A percentile compares a stretch with the other conserved stretches of the same genome.
Conservation (phyloP, 345 rosid genomes). For the Lumnitzera littorea region DNA sequence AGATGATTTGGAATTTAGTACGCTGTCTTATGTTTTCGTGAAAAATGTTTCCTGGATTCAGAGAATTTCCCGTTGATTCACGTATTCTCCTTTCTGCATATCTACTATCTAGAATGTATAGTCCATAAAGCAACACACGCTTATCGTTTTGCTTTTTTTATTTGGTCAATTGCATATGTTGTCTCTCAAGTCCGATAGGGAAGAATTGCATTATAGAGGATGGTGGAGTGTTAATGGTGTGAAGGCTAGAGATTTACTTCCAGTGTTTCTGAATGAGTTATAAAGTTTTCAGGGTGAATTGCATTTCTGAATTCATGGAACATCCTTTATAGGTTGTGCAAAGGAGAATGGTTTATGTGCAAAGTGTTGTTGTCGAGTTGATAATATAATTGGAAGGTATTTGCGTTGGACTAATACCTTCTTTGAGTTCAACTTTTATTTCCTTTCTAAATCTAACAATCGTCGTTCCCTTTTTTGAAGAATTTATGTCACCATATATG, state of each 20-base stretch:
- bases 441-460: background rate
- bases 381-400: constrained; percentile 63
- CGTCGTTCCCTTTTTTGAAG: constrained; percentile 1
- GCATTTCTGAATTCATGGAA: background rate
- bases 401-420: background rate
- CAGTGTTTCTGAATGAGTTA: no score
- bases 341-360: constrained; percentile 90
- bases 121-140: no score
- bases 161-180: no score
- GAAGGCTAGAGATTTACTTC: no score
- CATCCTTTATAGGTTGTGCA: constrained; percentile 62
- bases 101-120: no score
- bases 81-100: no score
- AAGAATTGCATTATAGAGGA: no score
- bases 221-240: no score
- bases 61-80: no score
- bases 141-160: no score
- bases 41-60: background rate
- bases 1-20: background rate
- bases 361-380: constrained; percentile 63
- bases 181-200: no score
- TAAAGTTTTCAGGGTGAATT: background rate
- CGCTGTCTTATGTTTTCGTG: background rate
- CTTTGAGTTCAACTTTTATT: background rate
- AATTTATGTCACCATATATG: background rate